phyloP scores from a whole-genome alignment of 148 eudicot genomes.

The Polygonum aviculare region DNA sequence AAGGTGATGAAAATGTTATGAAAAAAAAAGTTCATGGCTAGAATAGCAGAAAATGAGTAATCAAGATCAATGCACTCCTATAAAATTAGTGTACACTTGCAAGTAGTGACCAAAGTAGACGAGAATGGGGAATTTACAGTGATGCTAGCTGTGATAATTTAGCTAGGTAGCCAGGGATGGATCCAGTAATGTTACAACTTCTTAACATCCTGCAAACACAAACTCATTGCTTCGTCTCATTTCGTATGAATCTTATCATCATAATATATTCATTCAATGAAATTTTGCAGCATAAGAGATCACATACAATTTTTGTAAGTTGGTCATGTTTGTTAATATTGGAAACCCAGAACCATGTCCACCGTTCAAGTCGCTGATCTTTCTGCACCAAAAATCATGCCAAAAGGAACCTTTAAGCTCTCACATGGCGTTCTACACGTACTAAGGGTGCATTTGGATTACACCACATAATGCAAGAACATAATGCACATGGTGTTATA shows the following conservation, averaged over 20 bases:
- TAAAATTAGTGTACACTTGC: neutral
- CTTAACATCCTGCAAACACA: constrained; percentile 50
- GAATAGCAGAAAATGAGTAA: neutral
- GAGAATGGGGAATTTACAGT: neutral
- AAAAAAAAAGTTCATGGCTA: neutral
- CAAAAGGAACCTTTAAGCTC: neutral
- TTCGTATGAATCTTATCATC: neutral
- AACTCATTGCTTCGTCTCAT: neutral
- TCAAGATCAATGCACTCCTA: neutral
- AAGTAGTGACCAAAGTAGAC: neutral
- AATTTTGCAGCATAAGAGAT: neutral
- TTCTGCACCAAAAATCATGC: constrained; percentile 30
- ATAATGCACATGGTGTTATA: neutral
- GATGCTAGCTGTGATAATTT: neutral
- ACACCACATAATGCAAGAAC: no score
- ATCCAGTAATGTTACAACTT: constrained; percentile 58
- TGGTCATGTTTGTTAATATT: constrained; percentile 23
- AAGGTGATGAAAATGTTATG: neutral
- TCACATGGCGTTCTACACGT: no score
- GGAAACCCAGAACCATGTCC: constrained; percentile 49
- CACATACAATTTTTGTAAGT: constrained; percentile 32
- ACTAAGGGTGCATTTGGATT: no score
- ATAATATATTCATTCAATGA: neutral
- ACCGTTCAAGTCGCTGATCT: constrained; percentile 55
- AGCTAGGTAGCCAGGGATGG: constrained; percentile 38